Evolutionary conservation across 2,329 filamentous ascomycete genomes (phyloP).

Genomic region (Fulvia fulva): DNA sequence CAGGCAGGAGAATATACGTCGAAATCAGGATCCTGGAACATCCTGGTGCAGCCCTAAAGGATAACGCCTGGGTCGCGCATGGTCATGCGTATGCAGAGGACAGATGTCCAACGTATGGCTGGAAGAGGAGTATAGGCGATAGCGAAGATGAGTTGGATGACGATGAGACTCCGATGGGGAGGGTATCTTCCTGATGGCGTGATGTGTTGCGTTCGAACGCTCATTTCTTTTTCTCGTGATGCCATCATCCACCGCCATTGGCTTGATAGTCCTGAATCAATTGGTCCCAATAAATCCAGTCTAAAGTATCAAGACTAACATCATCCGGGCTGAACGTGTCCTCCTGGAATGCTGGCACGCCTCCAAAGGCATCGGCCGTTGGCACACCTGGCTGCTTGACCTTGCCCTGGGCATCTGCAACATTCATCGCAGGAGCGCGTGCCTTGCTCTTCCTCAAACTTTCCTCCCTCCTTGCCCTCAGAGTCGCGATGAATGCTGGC

Average conservation of each 20-base stretch:
- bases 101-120: no score
- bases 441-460: neutral
- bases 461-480: slow-evolving; percentile 4
- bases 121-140: no score
- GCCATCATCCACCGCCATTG: neutral
- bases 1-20: no score
- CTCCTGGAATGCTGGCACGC: neutral
- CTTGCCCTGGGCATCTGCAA: neutral
- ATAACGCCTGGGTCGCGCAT: no score
- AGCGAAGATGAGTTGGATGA: no score
- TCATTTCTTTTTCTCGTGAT: no score
- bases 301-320: slow-evolving; percentile 16
- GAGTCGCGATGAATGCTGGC: slow-evolving; percentile 15
- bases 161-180: no score
- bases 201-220: no score
- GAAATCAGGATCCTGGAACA: no score
- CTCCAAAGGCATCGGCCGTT: neutral
- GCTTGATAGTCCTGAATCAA: slow-evolving; percentile 18
- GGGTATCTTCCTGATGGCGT: no score
- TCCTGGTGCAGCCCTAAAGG: no score
- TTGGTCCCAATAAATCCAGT: slow-evolving; percentile 26
- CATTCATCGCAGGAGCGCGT: neutral
- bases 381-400: neutral
- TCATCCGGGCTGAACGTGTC: slow-evolving; percentile 1
- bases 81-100: no score